Base-by-base conservation (phyloP, 495 filamentous ascomycete species). In the Xylaria palmicola region DNA sequence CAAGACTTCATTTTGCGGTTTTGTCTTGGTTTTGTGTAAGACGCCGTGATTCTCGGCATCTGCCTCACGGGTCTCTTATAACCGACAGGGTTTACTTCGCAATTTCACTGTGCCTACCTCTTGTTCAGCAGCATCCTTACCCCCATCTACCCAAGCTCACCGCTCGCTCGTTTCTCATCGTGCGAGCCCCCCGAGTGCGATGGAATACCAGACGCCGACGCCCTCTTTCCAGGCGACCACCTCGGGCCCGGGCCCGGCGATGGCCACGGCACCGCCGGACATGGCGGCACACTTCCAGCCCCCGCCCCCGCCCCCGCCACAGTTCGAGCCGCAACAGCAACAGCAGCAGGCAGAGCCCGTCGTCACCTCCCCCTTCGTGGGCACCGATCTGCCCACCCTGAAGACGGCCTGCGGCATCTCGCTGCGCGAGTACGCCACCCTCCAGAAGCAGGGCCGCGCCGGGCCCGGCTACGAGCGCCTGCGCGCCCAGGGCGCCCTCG, bases 391-490 rank as follows among this genome's bases (percentile, higher is more conserved):
- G 6, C 60, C 49, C 20, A 64, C 65, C 13, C 65, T 66, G 29
- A 68, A 59, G 22, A 47, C 56, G 3, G 64, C 68, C 15, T 65
- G 70, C 30, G 72, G 74, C 60, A 68, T 63, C 34, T 68, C 71
- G 1, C 52, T 78, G 37, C 62, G 68, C n/a, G 75, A 78, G 57
- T 74, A 74, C 62, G 62, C 74, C 48, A 58, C 64, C 13, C 47
- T 74, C 39, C 69, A 68, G 59, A 68, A 66, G 45, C 57, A 66
- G 40, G 66, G 65, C 6, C 55, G 48, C n/a, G n/a, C n/a, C 13
- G 19, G 26, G 8, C 36, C 34, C 30, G 41, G 49, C 45, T 68
- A 73, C n/a, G 66, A 70, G 15, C 67, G 72, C 12, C 54, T 79
- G 49, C 61, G 72, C 9, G 54, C 50, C 27, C 75, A 79, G 65